Conservation (phyloP, 495 filamentous ascomycete genomes). For the Thozetella sp. region DNA sequence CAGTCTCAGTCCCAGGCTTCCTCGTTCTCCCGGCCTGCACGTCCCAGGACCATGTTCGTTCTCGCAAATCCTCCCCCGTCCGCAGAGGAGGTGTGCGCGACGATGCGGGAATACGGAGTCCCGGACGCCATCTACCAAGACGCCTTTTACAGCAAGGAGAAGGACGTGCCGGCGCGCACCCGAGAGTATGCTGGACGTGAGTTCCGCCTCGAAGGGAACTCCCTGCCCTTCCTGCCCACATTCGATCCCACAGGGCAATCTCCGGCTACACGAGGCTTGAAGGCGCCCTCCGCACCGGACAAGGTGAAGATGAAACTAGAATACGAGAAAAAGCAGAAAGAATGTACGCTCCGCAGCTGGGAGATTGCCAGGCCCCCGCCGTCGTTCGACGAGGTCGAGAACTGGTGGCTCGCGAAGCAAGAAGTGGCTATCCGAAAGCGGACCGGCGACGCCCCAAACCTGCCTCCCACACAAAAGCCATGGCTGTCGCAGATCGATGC, state of each 20-base stretch:
- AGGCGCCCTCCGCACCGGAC: slow-evolving; percentile 43
- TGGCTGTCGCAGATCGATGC: slow-evolving; percentile 85
- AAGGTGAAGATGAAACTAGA: slow-evolving; percentile 47
- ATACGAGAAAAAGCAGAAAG: slow-evolving; percentile 48
- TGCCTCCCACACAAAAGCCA: slow-evolving; percentile 42
- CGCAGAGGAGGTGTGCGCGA: slow-evolving; percentile 35
- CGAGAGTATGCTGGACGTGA: slow-evolving; percentile 89
- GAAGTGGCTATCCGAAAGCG: slow-evolving; percentile 12
- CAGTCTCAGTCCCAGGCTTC: slow-evolving; percentile 4
- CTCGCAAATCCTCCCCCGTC: slow-evolving; percentile 36
- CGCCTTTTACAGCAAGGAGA: slow-evolving; percentile 84
- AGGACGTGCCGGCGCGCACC: slow-evolving; percentile 77
- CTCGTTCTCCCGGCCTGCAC: neutral
- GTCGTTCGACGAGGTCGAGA: slow-evolving; percentile 65
- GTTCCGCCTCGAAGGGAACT: slow-evolving; percentile 76
- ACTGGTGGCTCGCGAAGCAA: slow-evolving; percentile 60
- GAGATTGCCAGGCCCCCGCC: slow-evolving; percentile 69
- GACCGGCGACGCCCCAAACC: slow-evolving; percentile 54
- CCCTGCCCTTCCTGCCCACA: slow-evolving; percentile 73
- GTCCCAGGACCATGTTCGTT: slow-evolving; percentile 16
- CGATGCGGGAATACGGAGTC: slow-evolving; percentile 38
- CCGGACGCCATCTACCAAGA: slow-evolving; percentile 75
- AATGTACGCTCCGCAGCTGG: slow-evolving; percentile 65
- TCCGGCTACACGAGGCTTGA: slow-evolving; percentile 56
- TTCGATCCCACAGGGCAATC: slow-evolving; percentile 72